These are phyloP conservation scores for Trichomonas gallinae DNA, from an alignment of 208 protist genomes.

Conservation along the genomic window DNA sequence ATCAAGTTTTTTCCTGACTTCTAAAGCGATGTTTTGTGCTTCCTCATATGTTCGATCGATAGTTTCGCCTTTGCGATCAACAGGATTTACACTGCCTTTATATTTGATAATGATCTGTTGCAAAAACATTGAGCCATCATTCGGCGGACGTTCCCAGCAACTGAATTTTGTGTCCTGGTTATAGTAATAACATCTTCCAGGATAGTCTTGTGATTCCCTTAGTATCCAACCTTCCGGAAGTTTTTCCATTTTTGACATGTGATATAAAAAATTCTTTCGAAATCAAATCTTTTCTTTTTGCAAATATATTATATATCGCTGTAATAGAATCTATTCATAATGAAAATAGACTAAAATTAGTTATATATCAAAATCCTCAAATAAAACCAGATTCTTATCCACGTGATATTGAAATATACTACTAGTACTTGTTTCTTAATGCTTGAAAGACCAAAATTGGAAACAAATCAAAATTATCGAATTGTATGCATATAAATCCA, in stretches of 20 bases:
- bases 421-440: too few species aligned
- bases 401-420: too few species aligned
- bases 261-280: not conserved
- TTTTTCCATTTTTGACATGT: not conserved
- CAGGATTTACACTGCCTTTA: not conserved
- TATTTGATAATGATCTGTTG: not conserved
- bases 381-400: too few species aligned
- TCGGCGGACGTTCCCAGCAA: not conserved
- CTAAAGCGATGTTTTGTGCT: not conserved
- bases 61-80: not conserved
- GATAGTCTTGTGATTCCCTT: not conserved
- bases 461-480: too few species aligned
- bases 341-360: too few species aligned
- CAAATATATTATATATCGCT: too few species aligned
- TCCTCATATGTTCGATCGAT: not conserved
- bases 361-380: too few species aligned
- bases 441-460: too few species aligned
- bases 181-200: not conserved
- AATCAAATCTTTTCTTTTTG: too few species aligned
- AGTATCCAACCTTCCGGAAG: not conserved
- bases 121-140: not conserved
- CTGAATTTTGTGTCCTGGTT: not conserved
- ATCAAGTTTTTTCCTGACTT: not conserved
- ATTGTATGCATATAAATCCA: too few species aligned
- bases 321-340: too few species aligned